Percentiles rank a stretch among this genome's conserved stretches.
phyloP scores from a whole-genome alignment of 371 early-diverging fungal genomes.

The Apophysomyces variabilis region DNA sequence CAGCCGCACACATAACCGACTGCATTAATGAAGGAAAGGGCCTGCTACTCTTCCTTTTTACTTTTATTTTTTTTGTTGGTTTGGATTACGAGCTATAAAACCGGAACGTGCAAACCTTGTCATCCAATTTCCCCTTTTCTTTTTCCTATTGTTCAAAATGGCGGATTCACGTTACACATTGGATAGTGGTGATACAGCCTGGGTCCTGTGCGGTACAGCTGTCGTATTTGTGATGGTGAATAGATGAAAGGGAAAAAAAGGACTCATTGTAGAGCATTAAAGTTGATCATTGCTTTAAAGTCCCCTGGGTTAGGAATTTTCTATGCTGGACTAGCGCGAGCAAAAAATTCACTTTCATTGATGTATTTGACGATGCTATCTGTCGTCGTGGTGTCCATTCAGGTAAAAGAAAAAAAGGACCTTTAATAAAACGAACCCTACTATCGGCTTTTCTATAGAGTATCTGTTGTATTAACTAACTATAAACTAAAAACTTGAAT shows the following conservation, averaged over 20 bases:
- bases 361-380: conserved; percentile 73
- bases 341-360: conserved; percentile 69
- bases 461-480: too few relatives aligned
- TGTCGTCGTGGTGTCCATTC: conserved; percentile 72
- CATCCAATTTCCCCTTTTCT: background rate
- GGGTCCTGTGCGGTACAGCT: conserved; percentile 44
- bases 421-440: background rate
- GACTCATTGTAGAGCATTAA: background rate
- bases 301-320: conserved; percentile 67
- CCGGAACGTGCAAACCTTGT: background rate
- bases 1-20: background rate
- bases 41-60: too few relatives aligned
- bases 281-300: background rate
- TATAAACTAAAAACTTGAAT: background rate
- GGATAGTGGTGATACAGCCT: conserved; percentile 52
- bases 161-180: conserved; percentile 1
- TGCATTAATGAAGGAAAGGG: background rate
- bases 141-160: background rate
- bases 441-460: too few relatives aligned
- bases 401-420: conserved; percentile 23
- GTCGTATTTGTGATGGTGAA: conserved; percentile 21
- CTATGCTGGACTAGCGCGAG: conserved; percentile 76
- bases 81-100: too few relatives aligned
- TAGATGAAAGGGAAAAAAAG: too few relatives aligned
- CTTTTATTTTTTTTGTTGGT: too few relatives aligned